Evolutionary conservation across 2,329 filamentous ascomycete species (phyloP), one percentile per base, ranked within the genome.

Genomic region (Diaporthe vaccinii): DNA sequence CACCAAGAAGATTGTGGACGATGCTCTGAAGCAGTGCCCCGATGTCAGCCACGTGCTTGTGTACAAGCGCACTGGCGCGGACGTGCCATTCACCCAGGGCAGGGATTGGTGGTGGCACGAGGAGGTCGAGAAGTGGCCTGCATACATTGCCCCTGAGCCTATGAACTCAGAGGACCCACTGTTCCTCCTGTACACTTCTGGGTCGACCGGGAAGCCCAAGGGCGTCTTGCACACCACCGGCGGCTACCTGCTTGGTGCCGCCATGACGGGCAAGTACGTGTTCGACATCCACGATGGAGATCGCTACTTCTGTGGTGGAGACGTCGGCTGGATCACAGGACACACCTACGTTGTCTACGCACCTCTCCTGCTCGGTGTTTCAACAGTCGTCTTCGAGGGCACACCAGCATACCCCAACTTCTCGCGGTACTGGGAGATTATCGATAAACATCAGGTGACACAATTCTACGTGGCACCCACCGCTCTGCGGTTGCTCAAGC

Each of bases 391-490:
- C 41, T 99, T 98, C 80, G 97, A 99, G 87, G 97, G 97, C 80
- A 99, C 97, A 3, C 97, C 97, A 0, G 96, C 96, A 69, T 98
- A 98, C 84, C 97, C 97, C 81, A 93, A 97, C 88, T 99, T 98
- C 88, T 98, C 96, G 74, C 92, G 97, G 79, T 99, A 99, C 89
- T 99, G 97, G 97, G 96, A 98, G 79, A 97, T 98, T 72, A 96
- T 98, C 84, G 95, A 96, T 80, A 95, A 97, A 89, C 94, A 99
- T 88, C 90, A 94, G 78, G 94, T 99, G 79, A 98, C 96, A 28
- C 97, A 99, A 81, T 99, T 99, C 88, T 99, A 99, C 84, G 97
- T 98, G 76, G 97, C 97, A 1, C 97, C 97, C 31, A 99, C 97
- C 34, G 97, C 97, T 15, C 88, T 99, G 84, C 92, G 97, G 80